A percentile compares a stretch with the other conserved stretches of the same genome.
Evolutionary conservation across 2,329 filamentous ascomycete genomes (phyloP).

Genomic region (Endoconidiophora polonica): DNA sequence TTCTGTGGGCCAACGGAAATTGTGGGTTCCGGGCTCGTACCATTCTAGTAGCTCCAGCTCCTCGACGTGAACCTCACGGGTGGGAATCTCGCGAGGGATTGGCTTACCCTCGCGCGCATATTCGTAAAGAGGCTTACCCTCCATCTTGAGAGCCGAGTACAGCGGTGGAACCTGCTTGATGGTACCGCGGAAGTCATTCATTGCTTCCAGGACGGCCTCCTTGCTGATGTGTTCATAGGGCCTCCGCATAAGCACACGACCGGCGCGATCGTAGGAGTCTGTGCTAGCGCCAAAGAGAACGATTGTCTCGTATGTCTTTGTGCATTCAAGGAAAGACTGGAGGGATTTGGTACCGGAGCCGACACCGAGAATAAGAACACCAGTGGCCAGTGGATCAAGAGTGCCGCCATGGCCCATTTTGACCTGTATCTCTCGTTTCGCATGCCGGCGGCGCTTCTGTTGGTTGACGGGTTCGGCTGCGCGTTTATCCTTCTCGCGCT

Average conservation of each 20-base stretch:
- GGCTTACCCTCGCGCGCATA: constrained; percentile 82
- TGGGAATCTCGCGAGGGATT: constrained; percentile 70
- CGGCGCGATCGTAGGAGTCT: constrained; percentile 77
- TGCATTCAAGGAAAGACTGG: constrained; percentile 64
- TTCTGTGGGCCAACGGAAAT: constrained; percentile 60
- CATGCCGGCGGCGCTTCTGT: constrained; percentile 38
- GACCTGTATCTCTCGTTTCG: constrained; percentile 48
- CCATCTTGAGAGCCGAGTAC: constrained; percentile 81
- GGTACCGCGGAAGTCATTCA: constrained; percentile 61
- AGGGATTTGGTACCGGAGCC: constrained; percentile 78
- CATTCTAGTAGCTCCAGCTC: constrained; percentile 73
- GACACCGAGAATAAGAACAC: constrained; percentile 76
- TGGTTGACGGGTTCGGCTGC: constrained; percentile 40
- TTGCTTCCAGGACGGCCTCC: constrained; percentile 58
- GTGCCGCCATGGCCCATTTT: constrained; percentile 97
- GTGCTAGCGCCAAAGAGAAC: constrained; percentile 84
- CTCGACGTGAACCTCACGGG: constrained; percentile 59
- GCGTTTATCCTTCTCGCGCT: constrained; percentile 40
- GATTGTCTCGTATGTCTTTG: constrained; percentile 81
- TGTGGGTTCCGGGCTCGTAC: constrained; percentile 64
- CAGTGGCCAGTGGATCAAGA: constrained; percentile 83
- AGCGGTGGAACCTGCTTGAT: constrained; percentile 83
- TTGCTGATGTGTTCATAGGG: constrained; percentile 68
- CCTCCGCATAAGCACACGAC: constrained; percentile 62
- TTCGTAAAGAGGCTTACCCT: constrained; percentile 90